Evolutionary conservation across 768 basidiomycete species (phyloP), one percentile per base, ranked within the genome.

Genomic region (Tulasnella sp.): DNA sequence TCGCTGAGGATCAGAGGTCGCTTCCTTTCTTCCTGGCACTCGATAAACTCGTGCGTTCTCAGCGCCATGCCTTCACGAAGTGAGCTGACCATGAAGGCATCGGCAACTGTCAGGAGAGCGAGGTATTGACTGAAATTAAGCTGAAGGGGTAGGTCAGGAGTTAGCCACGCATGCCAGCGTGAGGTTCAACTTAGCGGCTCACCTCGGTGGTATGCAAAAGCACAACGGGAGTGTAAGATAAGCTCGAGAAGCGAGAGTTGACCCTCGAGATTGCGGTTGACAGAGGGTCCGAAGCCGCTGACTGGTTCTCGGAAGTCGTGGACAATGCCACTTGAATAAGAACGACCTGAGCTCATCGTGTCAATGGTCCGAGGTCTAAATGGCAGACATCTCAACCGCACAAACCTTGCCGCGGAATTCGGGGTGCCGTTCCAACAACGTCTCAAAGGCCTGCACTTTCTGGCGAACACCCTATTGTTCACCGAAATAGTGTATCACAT

Each of bases 51-150:
- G 74, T 84, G 83, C n/a, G 82, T 81, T 9, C 92, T 87, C 75
- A 95, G 85, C 14, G 94, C 94, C 95, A 96, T 96, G 0, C 95
- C 95, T 84, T 96, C 95, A 2, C 95, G 87, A 84, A 96, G 86
- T 84, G 92, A 93, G 7, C 93, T 93, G 31, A 94, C 92, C 81
- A 95, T 87, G 85, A 96, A 96, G 56, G 92, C 93, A 84, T 96
- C 95, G 5, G 93, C 95, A 8, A 93, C 91, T 16, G 88, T 94
- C 79, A 96, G 85, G 48, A 96, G 86, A 10, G 93, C 94, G 31
- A 96, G 88, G 83, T 96, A 96, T 83, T 95, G 94, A 82, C 89
- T 91, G 84, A 96, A 96, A 27, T 93, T 95, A 79, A 95, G 78
- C 85, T 68, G 62, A 68, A 68, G 10, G 62, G 31, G 62, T 16